phyloP scores from a whole-genome alignment of 306 rosid genomes.

The Phaseolus lunatus region DNA sequence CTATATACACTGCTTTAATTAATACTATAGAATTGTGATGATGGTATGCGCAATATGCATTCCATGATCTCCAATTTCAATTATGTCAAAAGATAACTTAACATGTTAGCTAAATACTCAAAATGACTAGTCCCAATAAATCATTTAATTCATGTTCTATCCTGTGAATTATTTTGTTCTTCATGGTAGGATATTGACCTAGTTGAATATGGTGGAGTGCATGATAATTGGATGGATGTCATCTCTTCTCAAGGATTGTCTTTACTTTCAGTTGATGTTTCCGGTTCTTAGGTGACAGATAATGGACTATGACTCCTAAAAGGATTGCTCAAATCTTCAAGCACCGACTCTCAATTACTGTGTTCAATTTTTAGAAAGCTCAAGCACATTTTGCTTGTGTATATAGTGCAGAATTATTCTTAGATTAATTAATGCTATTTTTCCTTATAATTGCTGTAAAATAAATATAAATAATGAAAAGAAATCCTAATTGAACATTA shows the following conservation, averaged over 20 bases:
- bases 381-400: constrained; percentile 46
- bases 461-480: constrained; percentile 2
- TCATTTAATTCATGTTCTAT: too few species aligned
- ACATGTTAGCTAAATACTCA: too few species aligned
- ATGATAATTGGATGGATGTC: constrained; percentile 73
- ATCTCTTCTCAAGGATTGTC: constrained; percentile 72
- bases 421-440: constrained; percentile 19
- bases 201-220: constrained; percentile 65
- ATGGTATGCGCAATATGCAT: too few species aligned
- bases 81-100: too few species aligned
- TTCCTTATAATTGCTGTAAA: not conserved
- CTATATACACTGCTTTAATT: too few species aligned
- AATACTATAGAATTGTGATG: too few species aligned
- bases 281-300: constrained; percentile 70
- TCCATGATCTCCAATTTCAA: too few species aligned
- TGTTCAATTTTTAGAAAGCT: constrained; percentile 66
- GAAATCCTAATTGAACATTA: constrained; percentile 11
- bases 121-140: too few species aligned
- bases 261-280: constrained; percentile 67
- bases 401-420: not conserved
- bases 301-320: constrained; percentile 58
- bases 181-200: constrained; percentile 65
- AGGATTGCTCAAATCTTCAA: constrained; percentile 67
- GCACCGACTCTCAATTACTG: constrained; percentile 62
- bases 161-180: not conserved